phyloP scores from a whole-genome alignment of 2,329 filamentous ascomycete genomes.

The Aulographum hederae region DNA sequence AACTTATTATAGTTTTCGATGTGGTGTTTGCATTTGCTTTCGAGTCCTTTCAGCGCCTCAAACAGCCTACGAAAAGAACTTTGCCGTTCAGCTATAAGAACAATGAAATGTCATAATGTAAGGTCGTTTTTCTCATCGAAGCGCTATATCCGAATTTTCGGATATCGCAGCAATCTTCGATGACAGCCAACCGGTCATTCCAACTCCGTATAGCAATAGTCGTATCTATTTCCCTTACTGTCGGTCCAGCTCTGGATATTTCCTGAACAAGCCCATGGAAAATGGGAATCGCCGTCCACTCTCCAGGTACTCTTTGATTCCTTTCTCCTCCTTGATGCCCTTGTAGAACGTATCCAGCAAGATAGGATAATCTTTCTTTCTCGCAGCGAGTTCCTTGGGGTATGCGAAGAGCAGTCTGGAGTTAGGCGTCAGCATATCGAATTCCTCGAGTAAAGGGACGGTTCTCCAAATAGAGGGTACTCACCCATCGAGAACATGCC shows the following conservation, averaged over 20 bases:
- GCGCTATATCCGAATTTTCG: no score
- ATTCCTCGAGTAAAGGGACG: no score
- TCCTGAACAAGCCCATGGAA: constrained; percentile 46
- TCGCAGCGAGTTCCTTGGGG: constrained; percentile 41
- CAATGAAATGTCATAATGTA: no score
- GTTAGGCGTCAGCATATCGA: not conserved
- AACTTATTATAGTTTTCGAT: no score
- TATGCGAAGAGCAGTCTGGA: constrained; percentile 50
- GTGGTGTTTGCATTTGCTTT: no score
- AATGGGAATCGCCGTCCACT: constrained; percentile 47
- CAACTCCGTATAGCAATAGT: no score
- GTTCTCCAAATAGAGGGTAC: constrained; percentile 1
- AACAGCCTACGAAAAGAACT: no score
- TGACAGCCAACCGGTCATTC: no score
- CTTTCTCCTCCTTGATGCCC: constrained; percentile 41
- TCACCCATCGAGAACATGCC: constrained; percentile 39
- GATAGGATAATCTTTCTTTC: constrained; percentile 37
- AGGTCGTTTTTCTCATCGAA: no score
- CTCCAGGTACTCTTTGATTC: constrained; percentile 48
- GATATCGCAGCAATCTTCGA: no score
- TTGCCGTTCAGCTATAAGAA: no score
- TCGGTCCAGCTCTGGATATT: constrained; percentile 55
- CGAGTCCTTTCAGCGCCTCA: no score
- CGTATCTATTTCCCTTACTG: constrained; percentile 14
- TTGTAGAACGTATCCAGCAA: constrained; percentile 46